These are phyloP conservation scores for Hibiscus syriacus DNA, from an alignment of 345 rosid species.

Conservation along the genomic window DNA sequence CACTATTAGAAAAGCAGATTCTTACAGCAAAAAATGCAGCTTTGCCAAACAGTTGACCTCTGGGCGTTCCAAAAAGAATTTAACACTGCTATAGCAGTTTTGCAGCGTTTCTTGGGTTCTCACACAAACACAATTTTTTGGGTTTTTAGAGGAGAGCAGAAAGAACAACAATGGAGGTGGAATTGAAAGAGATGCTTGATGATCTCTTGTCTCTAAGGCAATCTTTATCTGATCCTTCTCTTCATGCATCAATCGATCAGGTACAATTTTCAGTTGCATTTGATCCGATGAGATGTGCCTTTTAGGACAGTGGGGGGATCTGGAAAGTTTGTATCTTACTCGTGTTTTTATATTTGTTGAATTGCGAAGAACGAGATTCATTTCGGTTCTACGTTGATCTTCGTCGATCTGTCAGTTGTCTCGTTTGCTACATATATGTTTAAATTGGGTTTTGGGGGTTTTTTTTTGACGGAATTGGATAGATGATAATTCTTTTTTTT, in stretches of 20 bases:
- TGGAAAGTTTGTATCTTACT: not conserved
- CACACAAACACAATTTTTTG: not conserved
- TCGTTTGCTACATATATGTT: not conserved
- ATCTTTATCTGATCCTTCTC: conserved; percentile 49
- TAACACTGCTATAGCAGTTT: not conserved
- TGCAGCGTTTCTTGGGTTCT: not conserved
- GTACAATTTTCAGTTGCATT: conserved; percentile 20
- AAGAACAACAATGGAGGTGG: conserved; percentile 52
- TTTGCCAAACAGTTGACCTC: no score
- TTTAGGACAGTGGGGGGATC: not conserved
- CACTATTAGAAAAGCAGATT: no score
- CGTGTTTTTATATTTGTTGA: conserved; percentile 1
- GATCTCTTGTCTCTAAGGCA: conserved; percentile 55
- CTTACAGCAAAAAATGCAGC: no score
- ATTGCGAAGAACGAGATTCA: not conserved
- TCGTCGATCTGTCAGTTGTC: conserved; percentile 1
- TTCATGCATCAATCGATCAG: conserved; percentile 46
- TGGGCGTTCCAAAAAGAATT: not conserved
- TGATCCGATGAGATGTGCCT: not conserved
- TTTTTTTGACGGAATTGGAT: not conserved
- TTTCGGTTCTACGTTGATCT: conserved; percentile 4
- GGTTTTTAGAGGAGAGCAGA: not conserved
- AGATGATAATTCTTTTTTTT: not conserved
- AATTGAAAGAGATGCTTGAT: conserved; percentile 48
- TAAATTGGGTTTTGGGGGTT: not conserved